Conservation (phyloP, 1,139 yeast genomes). For the Pichia sp. region DNA sequence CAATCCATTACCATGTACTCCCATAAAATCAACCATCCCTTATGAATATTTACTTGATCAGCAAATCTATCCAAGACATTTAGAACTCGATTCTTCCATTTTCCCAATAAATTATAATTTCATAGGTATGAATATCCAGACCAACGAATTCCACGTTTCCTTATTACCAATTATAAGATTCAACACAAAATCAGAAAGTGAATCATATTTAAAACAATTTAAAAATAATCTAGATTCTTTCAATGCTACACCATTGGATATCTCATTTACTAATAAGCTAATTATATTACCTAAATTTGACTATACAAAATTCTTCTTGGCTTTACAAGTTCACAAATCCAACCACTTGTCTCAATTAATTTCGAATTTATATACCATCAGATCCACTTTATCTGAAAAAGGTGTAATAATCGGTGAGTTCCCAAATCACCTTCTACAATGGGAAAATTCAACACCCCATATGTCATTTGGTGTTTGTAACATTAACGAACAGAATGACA, state of each 20-base stretch:
- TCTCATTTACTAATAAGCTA: constrained; percentile 5
- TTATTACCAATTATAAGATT: constrained; percentile 23
- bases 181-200: constrained; percentile 1
- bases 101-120: constrained; percentile 11
- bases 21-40: constrained; percentile 18
- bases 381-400: constrained; percentile 1
- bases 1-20: not conserved
- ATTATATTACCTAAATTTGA: constrained; percentile 22
- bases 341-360: not conserved
- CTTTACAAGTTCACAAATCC: not conserved
- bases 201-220: not conserved
- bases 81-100: constrained; percentile 8
- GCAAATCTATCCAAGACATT: constrained; percentile 11
- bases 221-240: not conserved
- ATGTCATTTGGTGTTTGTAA: constrained; percentile 20
- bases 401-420: constrained; percentile 23
- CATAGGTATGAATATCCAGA: constrained; percentile 4
- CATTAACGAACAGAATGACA: not conserved
- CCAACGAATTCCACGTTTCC: constrained; percentile 21
- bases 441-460: constrained; percentile 16
- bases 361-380: constrained; percentile 1
- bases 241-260: not conserved
- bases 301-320: constrained; percentile 12
- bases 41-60: constrained; percentile 15
- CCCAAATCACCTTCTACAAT: constrained; percentile 9